Percentiles rank a stretch among this genome's conserved stretches.
These are phyloP conservation scores for Calonectria leucothoes DNA, from an alignment of 2,329 filamentous ascomycete genomes.

Conservation along the genomic window DNA sequence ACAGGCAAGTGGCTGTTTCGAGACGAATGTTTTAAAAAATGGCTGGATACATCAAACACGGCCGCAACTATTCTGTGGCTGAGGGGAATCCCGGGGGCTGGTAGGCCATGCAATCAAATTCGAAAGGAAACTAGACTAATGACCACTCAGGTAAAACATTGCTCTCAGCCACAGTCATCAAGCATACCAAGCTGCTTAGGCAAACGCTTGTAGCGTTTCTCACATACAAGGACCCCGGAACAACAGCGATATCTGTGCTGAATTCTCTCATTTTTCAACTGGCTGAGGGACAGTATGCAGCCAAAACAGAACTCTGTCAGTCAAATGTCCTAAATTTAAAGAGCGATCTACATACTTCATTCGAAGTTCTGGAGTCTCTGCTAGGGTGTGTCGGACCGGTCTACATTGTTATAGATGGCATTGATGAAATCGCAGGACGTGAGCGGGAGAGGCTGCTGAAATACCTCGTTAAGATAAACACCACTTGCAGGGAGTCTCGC, in stretches of 20 bases:
- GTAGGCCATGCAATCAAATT: neutral
- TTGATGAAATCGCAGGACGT: slow-evolving; percentile 24
- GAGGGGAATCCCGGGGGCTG: neutral
- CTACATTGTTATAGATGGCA: slow-evolving; percentile 19
- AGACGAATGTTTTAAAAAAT: neutral
- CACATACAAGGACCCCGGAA: neutral
- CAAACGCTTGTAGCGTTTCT: slow-evolving; percentile 2
- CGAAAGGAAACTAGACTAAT: too few relatives aligned
- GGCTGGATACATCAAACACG: neutral
- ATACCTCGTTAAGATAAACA: neutral
- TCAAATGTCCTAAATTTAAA: neutral
- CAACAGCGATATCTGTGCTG: neutral
- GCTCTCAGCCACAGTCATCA: neutral
- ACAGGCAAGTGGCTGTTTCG: neutral
- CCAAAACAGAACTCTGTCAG: neutral
- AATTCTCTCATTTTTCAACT: slow-evolving; percentile 24
- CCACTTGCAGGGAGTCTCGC: neutral
- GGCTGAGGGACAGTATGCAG: neutral
- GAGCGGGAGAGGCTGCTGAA: slow-evolving; percentile 1
- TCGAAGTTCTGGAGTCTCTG: neutral
- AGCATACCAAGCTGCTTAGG: neutral
- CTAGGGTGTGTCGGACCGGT: neutral
- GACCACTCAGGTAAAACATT: neutral
- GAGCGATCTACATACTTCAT: neutral
- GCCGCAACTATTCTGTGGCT: neutral